Conservation (phyloP, 441 rosid genomes). For the Adansonia madagascariensis region DNA sequence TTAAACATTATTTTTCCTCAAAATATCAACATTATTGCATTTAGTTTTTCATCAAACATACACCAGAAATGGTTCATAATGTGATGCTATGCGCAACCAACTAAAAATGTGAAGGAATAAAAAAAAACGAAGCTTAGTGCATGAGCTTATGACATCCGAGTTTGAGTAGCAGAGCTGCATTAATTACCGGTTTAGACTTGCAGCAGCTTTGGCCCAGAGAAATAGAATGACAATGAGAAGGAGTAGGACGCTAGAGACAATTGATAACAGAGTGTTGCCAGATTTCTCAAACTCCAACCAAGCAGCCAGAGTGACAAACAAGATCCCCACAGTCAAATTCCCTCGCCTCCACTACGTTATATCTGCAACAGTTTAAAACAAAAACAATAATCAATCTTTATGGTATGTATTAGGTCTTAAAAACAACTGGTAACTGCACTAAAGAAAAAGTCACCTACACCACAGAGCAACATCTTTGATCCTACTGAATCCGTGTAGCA, state of each 20-base stretch:
- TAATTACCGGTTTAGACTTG: constrained; percentile 71
- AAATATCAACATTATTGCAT: neutral
- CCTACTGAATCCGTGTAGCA: neutral
- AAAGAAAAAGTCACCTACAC: neutral
- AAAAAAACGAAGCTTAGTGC: neutral
- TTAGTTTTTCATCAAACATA: neutral
- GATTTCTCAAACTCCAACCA: constrained; percentile 90
- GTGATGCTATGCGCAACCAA: neutral
- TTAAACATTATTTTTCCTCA: neutral
- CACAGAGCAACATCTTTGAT: neutral
- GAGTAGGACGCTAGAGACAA: constrained; percentile 76
- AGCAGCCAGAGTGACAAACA: constrained; percentile 65
- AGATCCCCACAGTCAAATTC: constrained; percentile 63
- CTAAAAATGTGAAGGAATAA: neutral
- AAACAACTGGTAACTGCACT: too few relatives aligned
- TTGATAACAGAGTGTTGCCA: constrained; percentile 76
- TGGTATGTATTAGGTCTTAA: too few relatives aligned
- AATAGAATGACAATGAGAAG: constrained; percentile 75
- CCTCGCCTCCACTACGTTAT: constrained; percentile 79
- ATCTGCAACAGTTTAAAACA: constrained; percentile 72
- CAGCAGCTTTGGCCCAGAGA: constrained; percentile 97
- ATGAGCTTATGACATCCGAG: neutral
- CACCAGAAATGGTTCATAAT: neutral
- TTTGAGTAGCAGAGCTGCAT: neutral
- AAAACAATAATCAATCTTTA: neutral